phyloP scores from a whole-genome alignment of 106 monocot genomes.

The Acorus gramineus region DNA sequence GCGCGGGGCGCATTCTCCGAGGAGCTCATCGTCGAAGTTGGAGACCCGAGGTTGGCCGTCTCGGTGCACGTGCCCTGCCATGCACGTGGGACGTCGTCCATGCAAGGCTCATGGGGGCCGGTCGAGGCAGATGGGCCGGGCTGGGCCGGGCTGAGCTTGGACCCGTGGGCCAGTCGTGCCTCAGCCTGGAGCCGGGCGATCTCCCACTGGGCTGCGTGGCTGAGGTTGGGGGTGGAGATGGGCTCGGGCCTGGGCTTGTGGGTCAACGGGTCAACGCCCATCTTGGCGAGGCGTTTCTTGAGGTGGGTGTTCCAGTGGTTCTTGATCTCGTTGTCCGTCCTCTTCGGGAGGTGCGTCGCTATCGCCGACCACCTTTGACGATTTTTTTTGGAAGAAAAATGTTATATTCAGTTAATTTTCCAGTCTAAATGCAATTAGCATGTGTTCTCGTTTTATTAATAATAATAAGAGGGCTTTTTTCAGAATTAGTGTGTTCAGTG shows the following conservation, averaged over 20 bases:
- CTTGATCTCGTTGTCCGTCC: constrained; percentile 65
- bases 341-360: constrained; percentile 55
- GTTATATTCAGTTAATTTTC: not conserved
- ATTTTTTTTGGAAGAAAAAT: not conserved
- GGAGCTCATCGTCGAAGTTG: constrained; percentile 32
- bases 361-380: constrained; percentile 51
- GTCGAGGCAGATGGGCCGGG: not conserved
- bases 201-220: constrained; percentile 92
- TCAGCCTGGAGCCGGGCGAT: constrained; percentile 75
- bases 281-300: constrained; percentile 49
- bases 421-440: not conserved
- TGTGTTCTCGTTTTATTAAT: too few relatives aligned
- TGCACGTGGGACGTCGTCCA: constrained; percentile 12
- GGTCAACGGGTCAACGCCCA: constrained; percentile 59
- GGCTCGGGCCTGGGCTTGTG: constrained; percentile 34
- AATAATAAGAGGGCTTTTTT: too few relatives aligned
- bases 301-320: constrained; percentile 76
- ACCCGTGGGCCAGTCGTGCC: constrained; percentile 52
- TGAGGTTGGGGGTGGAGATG: constrained; percentile 28
- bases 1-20: constrained; percentile 3
- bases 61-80: constrained; percentile 9
- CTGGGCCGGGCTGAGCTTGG: constrained; percentile 9
- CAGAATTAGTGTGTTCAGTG: too few relatives aligned
- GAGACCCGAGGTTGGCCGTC: constrained; percentile 33
- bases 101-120: not conserved